These are phyloP conservation scores for Cytospora piceae DNA, from an alignment of 2,329 filamentous ascomycete genomes.

Conservation along the genomic window DNA sequence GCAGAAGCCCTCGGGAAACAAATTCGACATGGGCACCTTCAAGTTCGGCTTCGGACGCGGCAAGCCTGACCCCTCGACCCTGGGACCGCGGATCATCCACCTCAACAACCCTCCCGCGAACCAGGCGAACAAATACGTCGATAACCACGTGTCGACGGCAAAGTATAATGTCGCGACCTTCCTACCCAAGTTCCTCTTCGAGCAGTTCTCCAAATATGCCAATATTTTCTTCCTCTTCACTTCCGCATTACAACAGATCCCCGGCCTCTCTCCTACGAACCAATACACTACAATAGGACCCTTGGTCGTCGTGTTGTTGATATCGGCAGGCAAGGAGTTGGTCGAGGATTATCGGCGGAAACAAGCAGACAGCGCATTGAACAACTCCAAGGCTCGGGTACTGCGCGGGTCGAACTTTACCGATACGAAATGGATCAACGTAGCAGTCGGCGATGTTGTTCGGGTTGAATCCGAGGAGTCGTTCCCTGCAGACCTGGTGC, in stretches of 20 bases:
- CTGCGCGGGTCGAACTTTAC: constrained; percentile 82
- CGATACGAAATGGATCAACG: constrained; percentile 91
- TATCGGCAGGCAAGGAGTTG: constrained; percentile 94
- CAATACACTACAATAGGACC: constrained; percentile 95
- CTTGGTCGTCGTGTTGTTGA: constrained; percentile 83
- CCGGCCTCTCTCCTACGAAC: constrained; percentile 92
- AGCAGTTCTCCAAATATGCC: constrained; percentile 99
- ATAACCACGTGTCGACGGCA: constrained; percentile 96
- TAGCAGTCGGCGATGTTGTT: constrained; percentile 89
- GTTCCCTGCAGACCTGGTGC: constrained; percentile 90
- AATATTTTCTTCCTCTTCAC: constrained; percentile 99
- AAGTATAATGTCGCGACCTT: constrained; percentile 97
- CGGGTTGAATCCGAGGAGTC: constrained; percentile 93
- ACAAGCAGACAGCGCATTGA: constrained; percentile 82
- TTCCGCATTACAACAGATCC: constrained; percentile 91
- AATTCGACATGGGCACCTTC: constrained; percentile 74
- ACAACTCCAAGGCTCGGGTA: constrained; percentile 83
- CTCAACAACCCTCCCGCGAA: constrained; percentile 97
- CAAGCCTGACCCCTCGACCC: constrained; percentile 85
- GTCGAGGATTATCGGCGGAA: constrained; percentile 93
- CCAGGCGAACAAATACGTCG: constrained; percentile 82
- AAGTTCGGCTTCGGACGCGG: constrained; percentile 88
- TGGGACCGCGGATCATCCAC: constrained; percentile 90
- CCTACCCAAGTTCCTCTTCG: constrained; percentile 93
- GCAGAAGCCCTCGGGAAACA: constrained; percentile 50